phyloP scores from a whole-genome alignment of 371 early-diverging fungal species.

The Batrachochytrium dendrobatidis region DNA sequence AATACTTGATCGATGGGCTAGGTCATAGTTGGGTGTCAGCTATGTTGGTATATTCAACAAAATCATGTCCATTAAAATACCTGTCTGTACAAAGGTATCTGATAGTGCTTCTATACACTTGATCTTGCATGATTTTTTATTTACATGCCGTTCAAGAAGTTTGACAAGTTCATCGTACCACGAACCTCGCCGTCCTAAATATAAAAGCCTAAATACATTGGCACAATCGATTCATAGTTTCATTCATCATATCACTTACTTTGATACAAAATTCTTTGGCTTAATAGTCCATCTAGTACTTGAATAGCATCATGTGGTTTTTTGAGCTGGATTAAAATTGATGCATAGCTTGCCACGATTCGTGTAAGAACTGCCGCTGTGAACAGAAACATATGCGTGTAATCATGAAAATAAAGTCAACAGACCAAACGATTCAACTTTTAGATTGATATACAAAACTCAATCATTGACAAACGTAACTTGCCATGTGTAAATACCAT shows the following conservation, averaged over 20 bases:
- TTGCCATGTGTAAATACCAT: constrained; percentile 21
- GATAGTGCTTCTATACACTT: constrained; percentile 14
- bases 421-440: too few species aligned
- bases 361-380: constrained; percentile 22
- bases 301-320: neutral
- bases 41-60: too few species aligned
- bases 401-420: too few species aligned
- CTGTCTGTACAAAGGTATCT: constrained; percentile 16
- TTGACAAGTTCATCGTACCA: constrained; percentile 24
- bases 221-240: neutral
- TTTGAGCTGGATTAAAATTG: constrained; percentile 6
- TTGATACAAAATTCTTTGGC: constrained; percentile 12
- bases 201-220: neutral
- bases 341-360: constrained; percentile 9
- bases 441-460: too few species aligned
- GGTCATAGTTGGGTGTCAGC: neutral
- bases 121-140: constrained; percentile 1
- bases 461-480: too few species aligned
- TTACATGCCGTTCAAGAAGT: constrained; percentile 2
- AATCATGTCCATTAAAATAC: neutral
- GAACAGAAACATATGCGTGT: too few species aligned
- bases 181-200: constrained; percentile 12
- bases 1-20: neutral
- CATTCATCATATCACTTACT: neutral
- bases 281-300: constrained; percentile 9